Conservation (phyloP, 345 rosid species). For the Eucalyptus pauciflora region DNA sequence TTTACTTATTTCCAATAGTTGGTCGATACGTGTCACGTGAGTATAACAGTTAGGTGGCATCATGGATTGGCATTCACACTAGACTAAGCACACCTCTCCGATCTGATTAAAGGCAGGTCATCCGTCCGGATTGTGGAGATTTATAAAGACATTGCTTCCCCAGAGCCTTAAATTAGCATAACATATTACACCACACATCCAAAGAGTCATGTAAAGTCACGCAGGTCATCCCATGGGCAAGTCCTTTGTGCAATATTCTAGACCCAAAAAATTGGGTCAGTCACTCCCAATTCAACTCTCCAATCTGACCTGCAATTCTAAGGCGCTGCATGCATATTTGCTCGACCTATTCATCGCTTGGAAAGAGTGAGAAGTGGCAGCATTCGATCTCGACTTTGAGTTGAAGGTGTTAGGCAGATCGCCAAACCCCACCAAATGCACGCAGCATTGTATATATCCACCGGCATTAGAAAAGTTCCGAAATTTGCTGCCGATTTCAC, state of each 20-base stretch:
- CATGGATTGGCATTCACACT: no score
- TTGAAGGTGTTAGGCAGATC: no score
- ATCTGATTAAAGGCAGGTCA: background rate
- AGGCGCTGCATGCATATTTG: background rate
- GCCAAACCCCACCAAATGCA: no score
- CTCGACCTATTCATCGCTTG: background rate
- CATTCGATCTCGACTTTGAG: background rate
- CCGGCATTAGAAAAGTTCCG: background rate
- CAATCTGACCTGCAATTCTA: background rate
- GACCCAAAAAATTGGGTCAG: background rate
- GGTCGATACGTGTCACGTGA: rapidly evolving
- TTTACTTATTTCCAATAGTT: background rate
- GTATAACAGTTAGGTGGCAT: no score
- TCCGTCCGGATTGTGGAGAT: background rate
- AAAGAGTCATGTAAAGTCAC: background rate
- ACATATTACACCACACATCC: background rate
- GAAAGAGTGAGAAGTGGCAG: background rate
- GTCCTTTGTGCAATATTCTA: background rate
- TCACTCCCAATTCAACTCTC: background rate
- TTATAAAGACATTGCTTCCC: background rate
- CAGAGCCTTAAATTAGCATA: background rate
- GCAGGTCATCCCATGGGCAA: background rate
- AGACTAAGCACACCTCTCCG: rapidly evolving
- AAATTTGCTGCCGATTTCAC: background rate
- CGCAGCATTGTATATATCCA: no score